Conservation (phyloP, 2,329 filamentous ascomycete genomes). For the Fusarium foetens region DNA sequence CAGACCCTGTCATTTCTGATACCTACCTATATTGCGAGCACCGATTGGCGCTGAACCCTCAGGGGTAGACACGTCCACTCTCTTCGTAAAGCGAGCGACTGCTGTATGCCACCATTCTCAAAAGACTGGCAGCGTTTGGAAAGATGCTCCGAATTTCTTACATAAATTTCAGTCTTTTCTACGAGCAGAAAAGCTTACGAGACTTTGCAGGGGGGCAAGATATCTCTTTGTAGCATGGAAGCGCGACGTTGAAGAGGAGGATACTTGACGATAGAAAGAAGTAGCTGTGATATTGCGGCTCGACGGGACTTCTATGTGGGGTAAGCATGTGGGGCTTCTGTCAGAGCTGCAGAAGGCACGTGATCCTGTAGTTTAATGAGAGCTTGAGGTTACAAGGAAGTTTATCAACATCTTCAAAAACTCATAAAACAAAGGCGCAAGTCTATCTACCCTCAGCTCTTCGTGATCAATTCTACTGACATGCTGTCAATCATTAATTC, state of each 20-base stretch:
- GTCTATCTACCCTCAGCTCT: background rate
- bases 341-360: constrained; percentile 10
- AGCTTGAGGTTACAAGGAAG: background rate
- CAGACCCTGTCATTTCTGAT: constrained; percentile 80
- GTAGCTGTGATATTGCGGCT: constrained; percentile 4
- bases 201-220: background rate
- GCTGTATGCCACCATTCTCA: constrained; percentile 39
- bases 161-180: background rate
- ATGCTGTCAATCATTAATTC: background rate
- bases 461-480: background rate
- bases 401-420: background rate
- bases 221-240: constrained; percentile 38
- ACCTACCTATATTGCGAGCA: constrained; percentile 79
- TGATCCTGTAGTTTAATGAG: background rate
- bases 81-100: constrained; percentile 55
- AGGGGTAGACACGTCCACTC: constrained; percentile 71
- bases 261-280: constrained; percentile 27
- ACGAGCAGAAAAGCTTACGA: background rate
- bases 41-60: constrained; percentile 80
- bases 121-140: constrained; percentile 7
- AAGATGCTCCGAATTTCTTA: constrained; percentile 19
- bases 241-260: constrained; percentile 36
- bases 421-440: background rate
- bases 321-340: background rate
- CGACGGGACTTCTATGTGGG: background rate